A percentile compares a stretch with the other conserved stretches of the same genome.
Evolutionary conservation across 148 eudicot species (phyloP).

Genomic region (Fagopyrum homotropicum): DNA sequence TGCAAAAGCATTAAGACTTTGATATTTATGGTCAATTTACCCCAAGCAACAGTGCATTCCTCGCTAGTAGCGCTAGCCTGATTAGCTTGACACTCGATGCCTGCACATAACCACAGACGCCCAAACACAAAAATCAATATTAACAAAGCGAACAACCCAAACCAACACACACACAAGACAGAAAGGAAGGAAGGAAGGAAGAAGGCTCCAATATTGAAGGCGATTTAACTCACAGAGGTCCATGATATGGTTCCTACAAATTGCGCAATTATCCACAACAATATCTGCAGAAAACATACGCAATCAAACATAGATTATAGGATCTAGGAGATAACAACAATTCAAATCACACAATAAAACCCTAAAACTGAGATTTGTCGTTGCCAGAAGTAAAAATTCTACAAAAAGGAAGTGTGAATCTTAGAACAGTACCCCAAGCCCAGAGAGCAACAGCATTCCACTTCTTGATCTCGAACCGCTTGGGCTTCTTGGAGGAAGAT

Average conservation of each 20-base stretch:
- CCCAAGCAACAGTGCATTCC: constrained; percentile 96
- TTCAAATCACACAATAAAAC: neutral
- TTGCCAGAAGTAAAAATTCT: neutral
- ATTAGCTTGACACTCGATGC: constrained; percentile 62
- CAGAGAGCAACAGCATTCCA: constrained; percentile 96
- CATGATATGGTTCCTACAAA: neutral
- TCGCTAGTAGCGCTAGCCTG: constrained; percentile 90
- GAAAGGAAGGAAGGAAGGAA: too few species aligned
- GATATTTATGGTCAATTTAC: constrained; percentile 18
- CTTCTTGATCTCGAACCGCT: constrained; percentile 88
- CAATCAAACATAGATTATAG: neutral
- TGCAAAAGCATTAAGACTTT: too few species aligned
- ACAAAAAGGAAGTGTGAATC: neutral
- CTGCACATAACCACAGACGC: constrained; percentile 15
- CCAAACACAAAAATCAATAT: neutral
- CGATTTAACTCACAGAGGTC: neutral
- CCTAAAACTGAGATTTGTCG: too few species aligned
- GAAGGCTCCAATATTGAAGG: too few species aligned
- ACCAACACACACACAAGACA: too few species aligned
- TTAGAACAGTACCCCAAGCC: constrained; percentile 66
- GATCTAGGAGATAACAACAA: neutral
- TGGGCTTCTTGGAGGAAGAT: constrained; percentile 45
- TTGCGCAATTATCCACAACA: neutral
- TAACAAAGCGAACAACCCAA: too few species aligned
- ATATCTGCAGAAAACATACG: neutral